Base-by-base conservation (phyloP, 305 asterid species). In the Solanum aculeatissimum region DNA sequence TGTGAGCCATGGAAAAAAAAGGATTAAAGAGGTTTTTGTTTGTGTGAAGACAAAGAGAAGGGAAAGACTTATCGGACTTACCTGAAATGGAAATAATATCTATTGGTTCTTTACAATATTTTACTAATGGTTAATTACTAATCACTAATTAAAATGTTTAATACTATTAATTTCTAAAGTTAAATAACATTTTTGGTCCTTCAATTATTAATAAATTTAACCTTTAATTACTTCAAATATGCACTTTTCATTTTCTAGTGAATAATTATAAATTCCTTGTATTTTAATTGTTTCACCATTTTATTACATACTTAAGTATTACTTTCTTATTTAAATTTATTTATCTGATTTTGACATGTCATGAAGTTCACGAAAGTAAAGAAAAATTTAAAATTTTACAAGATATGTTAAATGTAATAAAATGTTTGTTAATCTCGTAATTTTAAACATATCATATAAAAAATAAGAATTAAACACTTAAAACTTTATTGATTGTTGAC, bases 61-160 rank as follows among this genome's bases (percentile, higher is more conserved):
- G 81, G 65, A 58, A 79, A 86, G 72, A 84, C 84, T 86, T 88
- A 86, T 87, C 85, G 89, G 83, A 91, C 91, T 87, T 92, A 12
- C 94, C 91, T 88, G 85, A 90, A 87, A 89, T 87, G 92, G 93
- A 84, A 89, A 29, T 88, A 65, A 19, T 57, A 77, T 32, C 29
- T 16, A 57, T 84, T 62, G 84, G 85, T 79, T 18, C 47, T 35
- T 63, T 83, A 49, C 7, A 80, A 83, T 86, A 87, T 83, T 90
- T 89, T 84, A 51, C 7, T 25, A 6, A n/a, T 83, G 7, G 2
- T 29, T 66, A 71, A 78, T 78, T 11, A 54, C 14, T n/a, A 81
- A 43, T 81, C 58, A 62, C 85, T 85, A 13, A 83, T 88, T 80
- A 85, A 18, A 18, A 38, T 81, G 2, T 51, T 58, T 51, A 23